Evolutionary conservation across 176 grass and related monocot genomes (phyloP), one percentile per base, ranked within the genome.

Genomic region (Musa troglodytarum): DNA sequence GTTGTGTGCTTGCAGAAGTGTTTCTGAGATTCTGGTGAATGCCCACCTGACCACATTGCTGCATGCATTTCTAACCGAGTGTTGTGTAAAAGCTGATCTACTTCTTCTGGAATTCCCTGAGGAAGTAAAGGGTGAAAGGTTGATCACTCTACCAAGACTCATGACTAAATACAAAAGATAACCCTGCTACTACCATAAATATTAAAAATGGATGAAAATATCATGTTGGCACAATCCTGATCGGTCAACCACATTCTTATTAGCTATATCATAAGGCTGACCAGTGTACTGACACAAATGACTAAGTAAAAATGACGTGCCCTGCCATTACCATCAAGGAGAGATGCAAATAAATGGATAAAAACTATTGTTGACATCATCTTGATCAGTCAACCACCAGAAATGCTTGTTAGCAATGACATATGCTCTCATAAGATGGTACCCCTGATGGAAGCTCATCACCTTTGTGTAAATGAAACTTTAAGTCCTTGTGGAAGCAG

Each of bases 161-260:
- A 34, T 10, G 54, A 29, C 24, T 79, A 72, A 49, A 21, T 68
- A 75, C 74, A 12, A 4, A 34, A 5, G 29, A 34, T 34, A 34
- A 3, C 29, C 29, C 29, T 5, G 29, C 3, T 34, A 34, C 29
- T 34, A 34, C 29, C 29, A 5, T 34, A 34, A 4, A 34, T 34
- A 34, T 34, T 34, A 34, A 34, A 72, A 11, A 66, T 20, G 7
- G 15, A 52, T 11, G 53, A 77, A 72, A 49, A 68, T 53, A 80
- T 20, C 79, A 53, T 19, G 92, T 96, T 89, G 80, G 85, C 89
- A 83, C 89, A 96, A 77, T 96, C 92, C 63, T 83, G 77, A 72
- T 92, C 92, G 25, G 89, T 92, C 75, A 96, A 89, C 92, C 92
- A 96, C 92, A 81, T 87, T 84, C 78, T 86, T 96, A 76, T 89